Conservation (phyloP, 257 asterid genomes). For the Solanum raphanifolium region DNA sequence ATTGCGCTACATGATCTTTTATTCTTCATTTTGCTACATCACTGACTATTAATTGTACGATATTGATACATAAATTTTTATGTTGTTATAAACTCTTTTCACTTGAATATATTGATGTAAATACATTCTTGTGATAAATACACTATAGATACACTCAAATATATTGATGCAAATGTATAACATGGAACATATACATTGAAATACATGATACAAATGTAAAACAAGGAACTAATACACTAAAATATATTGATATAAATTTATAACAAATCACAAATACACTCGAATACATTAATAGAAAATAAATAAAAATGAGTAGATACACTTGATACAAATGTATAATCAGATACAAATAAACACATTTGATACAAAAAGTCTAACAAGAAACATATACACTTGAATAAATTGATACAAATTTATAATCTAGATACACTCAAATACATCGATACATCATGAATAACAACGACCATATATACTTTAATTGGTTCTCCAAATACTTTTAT, state of each 20-base stretch:
- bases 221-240: background rate
- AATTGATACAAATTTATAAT: too few species aligned
- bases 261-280: background rate
- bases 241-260: background rate
- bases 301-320: too few species aligned
- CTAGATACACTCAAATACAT: too few species aligned
- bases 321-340: background rate
- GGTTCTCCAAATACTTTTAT: background rate
- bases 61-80: background rate
- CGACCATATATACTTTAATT: background rate
- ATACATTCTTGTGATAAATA: background rate
- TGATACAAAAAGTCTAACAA: background rate
- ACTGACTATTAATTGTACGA: background rate
- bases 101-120: background rate
- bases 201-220: background rate
- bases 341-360: background rate
- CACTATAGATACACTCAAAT: background rate
- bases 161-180: background rate
- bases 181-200: background rate
- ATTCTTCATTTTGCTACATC: background rate
- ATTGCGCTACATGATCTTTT: background rate
- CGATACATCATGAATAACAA: background rate
- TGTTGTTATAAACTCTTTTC: background rate
- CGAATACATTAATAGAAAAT: too few species aligned
- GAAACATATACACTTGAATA: background rate